Evolutionary conservation across 768 basidiomycete genomes (phyloP), one percentile per base, ranked within the genome.

Genomic region (Termitomyces sp.): DNA sequence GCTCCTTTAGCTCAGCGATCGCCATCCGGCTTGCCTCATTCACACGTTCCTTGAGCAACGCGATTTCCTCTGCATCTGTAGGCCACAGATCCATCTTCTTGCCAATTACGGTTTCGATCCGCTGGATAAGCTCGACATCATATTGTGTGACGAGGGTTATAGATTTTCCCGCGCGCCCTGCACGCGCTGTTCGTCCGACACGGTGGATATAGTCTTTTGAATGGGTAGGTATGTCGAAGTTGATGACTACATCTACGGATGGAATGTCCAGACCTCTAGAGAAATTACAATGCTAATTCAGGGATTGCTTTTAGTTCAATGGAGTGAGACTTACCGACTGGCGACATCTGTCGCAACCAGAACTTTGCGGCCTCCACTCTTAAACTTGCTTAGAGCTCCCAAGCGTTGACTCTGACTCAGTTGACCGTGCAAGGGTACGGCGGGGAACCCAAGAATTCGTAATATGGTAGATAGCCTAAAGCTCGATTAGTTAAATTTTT

Each of bases 161-260:
- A 1, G 92, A 88, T 74, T 98, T 98, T 43, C 97, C 97, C 1
- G 94, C 85, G 42, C 97, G 84, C n/a, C 97, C 97, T 3, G 97
- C 97, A 67, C 97, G 89, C 6, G 97, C 97, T 32, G 97, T 99
- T 55, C 97, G 85, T 39, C 97, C 97, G 10, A 99, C 97, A 43
- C 97, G 86, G 68, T 99, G 97, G 49, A 99, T 97, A 72, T 99
- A 99, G 70, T 98, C 97, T 76, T 99, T 98, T 16, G 95, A 98
- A 69, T 98, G 92, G 1, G 92, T 92, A 1, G 97, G 97, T 60
- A 98, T 89, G 70, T 97, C 95, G 70, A 92, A 99, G 73, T 99
- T 99, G 72, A 99, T 91, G 56, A 99, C 95, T 35, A 95, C 76
- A 67, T 99, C 97, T 39, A 99, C 97, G 27, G 88, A 83, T 11